These are phyloP conservation scores for Sarcodon aspratus DNA, from an alignment of 768 basidiomycete genomes.

Conservation along the genomic window DNA sequence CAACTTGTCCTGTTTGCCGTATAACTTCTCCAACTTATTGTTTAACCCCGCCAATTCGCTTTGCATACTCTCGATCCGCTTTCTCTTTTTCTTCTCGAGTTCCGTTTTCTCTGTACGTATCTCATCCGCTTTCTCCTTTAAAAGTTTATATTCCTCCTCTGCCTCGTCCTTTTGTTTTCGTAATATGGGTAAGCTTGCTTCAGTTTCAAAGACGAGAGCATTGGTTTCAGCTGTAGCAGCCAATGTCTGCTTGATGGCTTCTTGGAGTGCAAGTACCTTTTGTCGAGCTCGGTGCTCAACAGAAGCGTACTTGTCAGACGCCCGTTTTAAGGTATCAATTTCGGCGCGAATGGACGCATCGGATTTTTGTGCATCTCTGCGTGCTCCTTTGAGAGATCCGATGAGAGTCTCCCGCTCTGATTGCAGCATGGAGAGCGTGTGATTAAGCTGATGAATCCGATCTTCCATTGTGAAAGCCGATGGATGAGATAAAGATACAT, in stretches of 20 bases:
- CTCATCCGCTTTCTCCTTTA: constrained; percentile 33
- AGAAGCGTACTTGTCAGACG: constrained; percentile 67
- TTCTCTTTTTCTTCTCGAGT: constrained; percentile 38
- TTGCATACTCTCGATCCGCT: constrained; percentile 42
- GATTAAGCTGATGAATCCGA: constrained; percentile 50
- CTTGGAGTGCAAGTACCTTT: constrained; percentile 80
- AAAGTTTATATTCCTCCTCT: constrained; percentile 29
- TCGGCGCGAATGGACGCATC: constrained; percentile 74
- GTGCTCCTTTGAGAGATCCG: constrained; percentile 59
- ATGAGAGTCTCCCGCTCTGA: constrained; percentile 61
- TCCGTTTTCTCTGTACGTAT: constrained; percentile 33
- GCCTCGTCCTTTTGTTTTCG: constrained; percentile 29
- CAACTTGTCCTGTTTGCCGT: constrained; percentile 53
- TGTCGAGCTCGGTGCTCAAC: constrained; percentile 76
- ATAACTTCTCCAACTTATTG: constrained; percentile 59
- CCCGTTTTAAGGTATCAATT: constrained; percentile 74
- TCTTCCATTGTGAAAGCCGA: constrained; percentile 51
- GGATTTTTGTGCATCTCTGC: constrained; percentile 75
- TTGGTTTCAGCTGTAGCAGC: constrained; percentile 36
- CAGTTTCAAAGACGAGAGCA: constrained; percentile 23
- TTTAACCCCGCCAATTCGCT: constrained; percentile 43
- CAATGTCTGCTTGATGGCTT: constrained; percentile 68
- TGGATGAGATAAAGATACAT: constrained; percentile 9
- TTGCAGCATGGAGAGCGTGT: constrained; percentile 49
- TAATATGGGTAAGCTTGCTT: constrained; percentile 28